Evolutionary conservation across 768 basidiomycete genomes (phyloP), one percentile per base, ranked within the genome.

Genomic region (Suillus cothurnatus): DNA sequence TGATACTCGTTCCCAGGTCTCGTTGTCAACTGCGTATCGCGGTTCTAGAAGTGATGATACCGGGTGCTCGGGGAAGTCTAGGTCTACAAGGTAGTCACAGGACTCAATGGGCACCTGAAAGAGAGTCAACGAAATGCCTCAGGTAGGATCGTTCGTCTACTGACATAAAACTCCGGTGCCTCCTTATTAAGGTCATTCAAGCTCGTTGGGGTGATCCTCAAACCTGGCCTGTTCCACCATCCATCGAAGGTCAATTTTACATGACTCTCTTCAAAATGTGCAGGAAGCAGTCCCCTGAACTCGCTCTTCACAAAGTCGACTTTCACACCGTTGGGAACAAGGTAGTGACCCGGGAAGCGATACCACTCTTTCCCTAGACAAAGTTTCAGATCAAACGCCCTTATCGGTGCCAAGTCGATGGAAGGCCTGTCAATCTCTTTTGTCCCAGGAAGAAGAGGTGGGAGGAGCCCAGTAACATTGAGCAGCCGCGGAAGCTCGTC

Each of bases 331-430:
- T 89, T 85, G 2, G 96, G 95, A 26, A 99, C 84, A 57, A 97
- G 84, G 76, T 92, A 98, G 74, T 92, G 91, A 4, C 94, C 88
- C 3, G 95, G 93, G 82, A 95, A 99, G 28, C 97, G 85, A 73
- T 98, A 82, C 97, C 97, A 99, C 78, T 99, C 97, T 75, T 95
- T 96, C 57, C 91, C 94, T 60, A 92, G 82, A 78, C 97, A 99
- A 1, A 99, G 73, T 34, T 82, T 86, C 64, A 99, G 78, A 64
- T 88, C 85, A 71, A 95, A 87, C 15, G 86, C 81, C 64, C 81
- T 82, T 72, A 98, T 81, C 0, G 86, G 87, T 1, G 88, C 76
- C 32, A 94, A 81, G 72, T 94, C 89, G 43, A 95, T 81, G 41
- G 81, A 82, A 43, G 78, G 76, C 32, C 77, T 71, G 15, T 80